phyloP scores from a whole-genome alignment of 2,329 filamentous ascomycete species.

The Hysterium pulicare region DNA sequence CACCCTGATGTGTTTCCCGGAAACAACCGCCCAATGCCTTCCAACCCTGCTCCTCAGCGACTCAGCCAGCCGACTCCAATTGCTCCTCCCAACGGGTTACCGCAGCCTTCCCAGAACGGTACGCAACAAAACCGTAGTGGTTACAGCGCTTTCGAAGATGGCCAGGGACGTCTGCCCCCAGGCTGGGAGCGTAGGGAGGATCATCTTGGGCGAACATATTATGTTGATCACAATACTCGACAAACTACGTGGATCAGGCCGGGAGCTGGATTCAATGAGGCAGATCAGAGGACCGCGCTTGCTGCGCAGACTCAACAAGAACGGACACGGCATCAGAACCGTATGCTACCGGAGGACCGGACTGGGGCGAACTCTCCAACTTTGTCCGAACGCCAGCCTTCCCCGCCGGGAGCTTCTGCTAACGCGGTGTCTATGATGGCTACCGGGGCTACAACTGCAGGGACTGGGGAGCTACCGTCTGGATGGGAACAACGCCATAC shows the following conservation, averaged over 20 bases:
- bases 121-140: constrained; percentile 44
- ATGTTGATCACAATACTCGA: constrained; percentile 95
- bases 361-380: constrained; percentile 91
- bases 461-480: constrained; percentile 88
- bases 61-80: constrained; percentile 27
- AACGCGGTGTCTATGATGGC: constrained; percentile 83
- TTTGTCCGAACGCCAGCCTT: constrained; percentile 52
- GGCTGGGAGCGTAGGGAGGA: constrained; percentile 97
- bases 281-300: constrained; percentile 72
- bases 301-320: constrained; percentile 92
- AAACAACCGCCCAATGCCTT: constrained; percentile 23
- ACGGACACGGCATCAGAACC: constrained; percentile 88
- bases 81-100: constrained; percentile 41
- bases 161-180: constrained; percentile 84
- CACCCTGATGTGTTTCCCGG: constrained; percentile 38
- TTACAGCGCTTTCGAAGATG: constrained; percentile 92
- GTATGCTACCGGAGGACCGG: constrained; percentile 91
- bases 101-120: constrained; percentile 36
- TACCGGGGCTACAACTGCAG: constrained; percentile 89
- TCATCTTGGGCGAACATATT: constrained; percentile 91
- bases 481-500: constrained; percentile 97
- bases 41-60: constrained; percentile 23
- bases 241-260: constrained; percentile 96
- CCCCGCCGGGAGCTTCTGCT: constrained; percentile 41
- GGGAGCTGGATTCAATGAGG: constrained; percentile 71